Evolutionary conservation across 2,329 filamentous ascomycete genomes (phyloP).

Genomic region (Xenoacremonium recifei): DNA sequence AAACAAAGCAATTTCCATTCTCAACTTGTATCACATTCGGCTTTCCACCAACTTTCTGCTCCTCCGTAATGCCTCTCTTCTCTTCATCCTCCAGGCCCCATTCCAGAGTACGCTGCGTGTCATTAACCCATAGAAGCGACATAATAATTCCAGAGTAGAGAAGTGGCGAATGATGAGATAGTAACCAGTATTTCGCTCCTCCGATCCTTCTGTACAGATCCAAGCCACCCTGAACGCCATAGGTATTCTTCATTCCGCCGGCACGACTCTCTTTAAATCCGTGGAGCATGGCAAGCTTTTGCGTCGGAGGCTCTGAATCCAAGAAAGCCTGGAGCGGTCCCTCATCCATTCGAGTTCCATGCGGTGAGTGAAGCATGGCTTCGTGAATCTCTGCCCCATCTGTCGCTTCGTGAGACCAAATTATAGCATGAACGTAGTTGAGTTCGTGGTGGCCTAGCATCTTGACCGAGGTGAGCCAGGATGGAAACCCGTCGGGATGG

Average conservation of each 20-base stretch:
- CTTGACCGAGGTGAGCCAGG: conserved; percentile 20
- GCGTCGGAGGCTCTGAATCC: conserved; percentile 14
- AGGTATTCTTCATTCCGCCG: conserved; percentile 4
- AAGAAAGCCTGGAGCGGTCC: conserved; percentile 18
- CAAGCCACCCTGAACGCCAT: conserved; percentile 16
- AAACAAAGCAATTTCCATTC: conserved; percentile 15
- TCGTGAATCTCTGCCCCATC: conserved; percentile 15
- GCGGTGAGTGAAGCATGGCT: conserved; percentile 18
- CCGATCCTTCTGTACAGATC: conserved; percentile 18
- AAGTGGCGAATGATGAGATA: conserved; percentile 12
- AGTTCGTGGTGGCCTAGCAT: conserved; percentile 11
- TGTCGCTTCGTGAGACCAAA: conserved; percentile 16
- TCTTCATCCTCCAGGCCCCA: conserved; percentile 20
- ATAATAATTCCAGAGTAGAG: conserved; percentile 15
- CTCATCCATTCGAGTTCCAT: conserved; percentile 16
- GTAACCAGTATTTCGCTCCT: conserved; percentile 20
- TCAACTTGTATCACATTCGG: conserved; percentile 12
- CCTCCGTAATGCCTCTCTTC: not conserved
- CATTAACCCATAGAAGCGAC: conserved; percentile 10
- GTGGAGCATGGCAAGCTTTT: conserved; percentile 23
- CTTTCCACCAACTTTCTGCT: not conserved
- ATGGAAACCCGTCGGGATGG: conserved; percentile 18
- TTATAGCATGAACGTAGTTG: conserved; percentile 19
- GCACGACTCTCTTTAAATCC: conserved; percentile 20
- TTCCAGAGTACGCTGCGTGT: conserved; percentile 14